Evolutionary conservation across 1,139 yeast genomes (phyloP), one percentile per base, ranked within the genome.

Genomic region (Pichia terricola): DNA sequence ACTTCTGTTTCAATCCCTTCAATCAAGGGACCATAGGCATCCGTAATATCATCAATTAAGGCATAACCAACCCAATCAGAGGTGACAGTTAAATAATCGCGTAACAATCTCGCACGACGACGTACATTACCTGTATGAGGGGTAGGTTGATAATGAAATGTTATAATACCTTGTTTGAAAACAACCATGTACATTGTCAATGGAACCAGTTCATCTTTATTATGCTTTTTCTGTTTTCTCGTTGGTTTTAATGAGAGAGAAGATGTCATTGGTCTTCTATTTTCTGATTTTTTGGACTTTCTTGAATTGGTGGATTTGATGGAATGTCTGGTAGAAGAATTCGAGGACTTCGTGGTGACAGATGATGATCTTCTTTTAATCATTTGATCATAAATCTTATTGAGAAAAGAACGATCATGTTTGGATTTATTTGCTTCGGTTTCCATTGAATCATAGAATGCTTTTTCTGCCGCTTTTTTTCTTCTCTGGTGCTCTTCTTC

Each of bases 51-150:
- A 67, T 91, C 98, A 58, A 91, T 88, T 51, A 91, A 69, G 0
- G 98, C 98, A 65, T 91, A 91, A 3, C 96, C 91, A 41, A 91
- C 82, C 98, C 98, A 91, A 63, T 91, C 98, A 0, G 96, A 79
- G 1, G 94, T 78, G 4, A 91, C 95, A 2, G 86, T 85, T 50
- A 91, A 70, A 58, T 89, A 91, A 60, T 91, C 98, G 50, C 83
- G 75, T 51, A 91, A 71, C 51, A 91, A 68, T 46, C 98, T 71
- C 0, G 95, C 95, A 58, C 98, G 77, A 60, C 97, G 75, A 55
- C 98, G 75, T 35, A 91, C 98, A 60, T 91, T 91, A 45, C 88
- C 85, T 0, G 97, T 95, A 61, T 91, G 98, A 1, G 96, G 96
- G 0, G 97, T 87, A 6, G 96, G 88, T 10, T 89, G 81, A 64